Evolutionary conservation across 1,284 basidiomycete species (phyloP), one percentile per base, ranked within the genome.

Genomic region (Polyporus tsugae): DNA sequence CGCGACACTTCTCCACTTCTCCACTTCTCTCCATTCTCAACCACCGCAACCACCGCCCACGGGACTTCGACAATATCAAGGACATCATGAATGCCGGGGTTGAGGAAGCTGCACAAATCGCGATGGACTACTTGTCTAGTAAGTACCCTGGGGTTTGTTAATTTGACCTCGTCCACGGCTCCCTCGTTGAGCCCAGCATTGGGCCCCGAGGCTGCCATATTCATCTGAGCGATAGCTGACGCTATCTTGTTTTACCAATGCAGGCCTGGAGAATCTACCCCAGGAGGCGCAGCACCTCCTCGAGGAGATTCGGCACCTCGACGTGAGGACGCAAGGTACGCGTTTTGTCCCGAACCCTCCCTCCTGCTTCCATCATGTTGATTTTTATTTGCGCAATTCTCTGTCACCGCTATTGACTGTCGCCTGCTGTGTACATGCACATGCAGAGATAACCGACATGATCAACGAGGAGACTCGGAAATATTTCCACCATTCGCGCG

Each of bases 221-320:
- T 25, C 10, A 49, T 25, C 2, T 25, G 22, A 49, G 22, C 22
- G 2, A 13, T 10, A 11, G 46, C 46, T 49, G 46, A 49, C 46
- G 11, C 4, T 6, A 7, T 11, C 11, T 11, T 25, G 22, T 49
- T 19, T 4, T 25, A 49, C 22, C 9, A 7, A 13, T 25, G 11
- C 46, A 92, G 92, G 87, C 72, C 83, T 95, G 35, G 93, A 94
- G 72, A 94, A 94, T 75, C 82, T 94, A 49, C 91, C 91, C 0
- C 86, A 85, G 63, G 93, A 94, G 77, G 87, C 94, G 7, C 87
- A 87, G 38, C 89, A 90, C 76, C 80, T 94, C 10, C 82, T 94
- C 13, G 85, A 89, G 60, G 92, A 94, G 79, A 93, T 95, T 63
- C 86, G 85, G 69, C 84, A 85, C 70, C 88, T 86, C 74, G 89